Conservation (phyloP, 192 early-diverging fungal genomes). For the Coemansia sp. region DNA sequence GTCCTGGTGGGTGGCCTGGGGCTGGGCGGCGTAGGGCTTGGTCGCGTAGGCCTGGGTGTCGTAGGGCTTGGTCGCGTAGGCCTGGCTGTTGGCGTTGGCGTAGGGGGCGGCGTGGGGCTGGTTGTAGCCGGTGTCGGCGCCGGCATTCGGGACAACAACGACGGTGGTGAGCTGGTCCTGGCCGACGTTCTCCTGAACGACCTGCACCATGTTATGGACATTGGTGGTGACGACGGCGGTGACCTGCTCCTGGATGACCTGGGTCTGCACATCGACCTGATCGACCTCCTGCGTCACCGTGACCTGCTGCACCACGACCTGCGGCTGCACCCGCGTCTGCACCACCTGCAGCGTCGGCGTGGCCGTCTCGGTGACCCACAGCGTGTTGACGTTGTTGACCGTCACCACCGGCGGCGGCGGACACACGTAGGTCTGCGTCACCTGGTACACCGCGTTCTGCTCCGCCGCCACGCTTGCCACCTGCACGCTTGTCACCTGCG, state of each 20-base stretch:
- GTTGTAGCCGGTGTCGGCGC: background rate
- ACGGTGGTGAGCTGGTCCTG: conserved; percentile 28
- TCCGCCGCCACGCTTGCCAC: conserved; percentile 41
- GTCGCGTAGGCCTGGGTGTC: background rate
- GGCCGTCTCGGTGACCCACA: conserved; percentile 48
- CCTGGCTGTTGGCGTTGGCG: background rate
- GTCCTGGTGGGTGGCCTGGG: background rate
- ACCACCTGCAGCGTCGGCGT: conserved; percentile 52
- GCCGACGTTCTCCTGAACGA: conserved; percentile 49
- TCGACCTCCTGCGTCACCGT: conserved; percentile 51
- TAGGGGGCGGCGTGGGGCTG: background rate
- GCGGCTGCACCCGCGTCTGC: conserved; percentile 43
- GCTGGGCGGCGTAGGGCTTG: background rate
- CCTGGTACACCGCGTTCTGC: conserved; percentile 43
- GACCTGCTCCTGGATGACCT: conserved; percentile 46
- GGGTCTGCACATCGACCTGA: conserved; percentile 38
- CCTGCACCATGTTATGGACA: conserved; percentile 50
- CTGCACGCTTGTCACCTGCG: conserved; percentile 47
- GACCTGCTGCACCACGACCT: conserved; percentile 50
- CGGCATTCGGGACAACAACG: conserved; percentile 10
- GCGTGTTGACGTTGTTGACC: conserved; percentile 43
- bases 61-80: background rate
- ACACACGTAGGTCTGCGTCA: conserved; percentile 50
- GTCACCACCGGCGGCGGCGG: conserved; percentile 43
- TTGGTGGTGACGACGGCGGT: conserved; percentile 38